Evolutionary conservation across 2,329 filamentous ascomycete genomes (phyloP).

Genomic region (Dryadomyces sulphureus): DNA sequence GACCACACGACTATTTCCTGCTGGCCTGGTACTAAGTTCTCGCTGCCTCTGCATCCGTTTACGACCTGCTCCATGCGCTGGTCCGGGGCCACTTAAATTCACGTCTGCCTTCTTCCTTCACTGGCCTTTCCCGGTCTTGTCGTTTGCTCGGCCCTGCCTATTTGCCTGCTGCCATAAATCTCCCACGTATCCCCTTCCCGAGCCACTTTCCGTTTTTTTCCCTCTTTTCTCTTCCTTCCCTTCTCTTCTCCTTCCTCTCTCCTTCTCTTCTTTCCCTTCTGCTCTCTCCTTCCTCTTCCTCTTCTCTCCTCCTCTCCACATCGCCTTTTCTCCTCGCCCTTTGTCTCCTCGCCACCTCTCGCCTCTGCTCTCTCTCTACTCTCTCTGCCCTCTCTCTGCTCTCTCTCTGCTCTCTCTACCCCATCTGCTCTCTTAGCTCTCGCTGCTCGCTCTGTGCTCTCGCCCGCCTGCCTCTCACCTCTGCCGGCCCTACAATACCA

Average conservation of each 20-base stretch:
- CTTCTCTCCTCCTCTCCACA: neutral
- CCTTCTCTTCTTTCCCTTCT: neutral
- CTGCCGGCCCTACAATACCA: no score
- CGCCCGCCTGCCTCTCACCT: no score
- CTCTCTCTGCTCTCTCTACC: neutral
- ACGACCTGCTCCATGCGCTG: neutral
- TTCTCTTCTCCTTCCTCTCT: neutral
- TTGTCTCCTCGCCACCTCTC: neutral
- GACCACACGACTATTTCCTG: neutral
- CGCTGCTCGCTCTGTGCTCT: no score
- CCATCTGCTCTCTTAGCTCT: no score
- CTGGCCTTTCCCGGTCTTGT: neutral
- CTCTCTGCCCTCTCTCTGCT: no score
- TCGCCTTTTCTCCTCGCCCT: neutral
- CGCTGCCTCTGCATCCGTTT: neutral
- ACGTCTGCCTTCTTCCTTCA: neutral
- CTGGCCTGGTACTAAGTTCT: neutral
- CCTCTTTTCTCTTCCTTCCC: neutral
- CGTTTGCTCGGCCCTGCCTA: constrained; percentile 2
- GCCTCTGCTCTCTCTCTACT: neutral
- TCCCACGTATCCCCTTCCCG: neutral
- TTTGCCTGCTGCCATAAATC: neutral
- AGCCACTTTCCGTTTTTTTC: neutral
- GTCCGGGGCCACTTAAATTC: constrained; percentile 1
- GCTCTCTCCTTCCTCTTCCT: neutral